Percentiles rank a stretch among this genome's conserved stretches.
Evolutionary conservation across 2,329 filamentous ascomycete genomes (phyloP).

Genomic region (Aspergillus sp.): DNA sequence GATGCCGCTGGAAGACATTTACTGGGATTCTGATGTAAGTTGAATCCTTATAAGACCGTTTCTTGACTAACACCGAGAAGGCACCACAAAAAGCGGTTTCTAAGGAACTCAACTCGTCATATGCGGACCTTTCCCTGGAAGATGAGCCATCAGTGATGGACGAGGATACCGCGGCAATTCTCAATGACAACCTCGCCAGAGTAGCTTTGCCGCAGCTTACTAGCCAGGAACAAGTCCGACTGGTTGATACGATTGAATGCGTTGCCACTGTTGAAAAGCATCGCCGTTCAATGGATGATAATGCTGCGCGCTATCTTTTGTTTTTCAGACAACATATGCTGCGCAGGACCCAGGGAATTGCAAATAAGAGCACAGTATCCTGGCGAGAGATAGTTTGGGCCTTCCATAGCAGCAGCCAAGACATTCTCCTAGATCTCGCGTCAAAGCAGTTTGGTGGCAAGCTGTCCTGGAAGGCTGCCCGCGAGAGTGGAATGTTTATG

Average conservation of each 20-base stretch:
- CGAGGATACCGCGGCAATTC: conserved; percentile 65
- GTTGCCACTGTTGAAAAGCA: conserved; percentile 82
- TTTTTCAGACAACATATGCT: conserved; percentile 82
- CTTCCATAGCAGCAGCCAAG: conserved; percentile 62
- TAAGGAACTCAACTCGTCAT: conserved; percentile 53
- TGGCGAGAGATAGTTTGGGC: conserved; percentile 54
- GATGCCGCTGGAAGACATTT: conserved; percentile 51
- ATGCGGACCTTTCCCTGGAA: conserved; percentile 50
- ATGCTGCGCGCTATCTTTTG: conserved; percentile 81
- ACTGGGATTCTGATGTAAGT: conserved; percentile 46
- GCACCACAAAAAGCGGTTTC: conserved; percentile 41
- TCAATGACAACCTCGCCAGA: conserved; percentile 75
- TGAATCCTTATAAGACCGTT: background rate
- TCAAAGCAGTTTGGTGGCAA: conserved; percentile 74
- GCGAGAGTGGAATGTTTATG: conserved; percentile 88
- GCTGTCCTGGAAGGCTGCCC: conserved; percentile 80
- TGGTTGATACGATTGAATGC: conserved; percentile 83
- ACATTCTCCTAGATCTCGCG: conserved; percentile 83
- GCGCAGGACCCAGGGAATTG: conserved; percentile 63
- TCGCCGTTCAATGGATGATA: conserved; percentile 83
- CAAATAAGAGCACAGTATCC: conserved; percentile 58
- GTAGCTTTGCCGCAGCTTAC: conserved; percentile 78
- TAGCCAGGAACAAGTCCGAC: conserved; percentile 79
- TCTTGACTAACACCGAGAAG: conserved; percentile 26
- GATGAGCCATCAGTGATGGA: conserved; percentile 65